Base-by-base conservation (phyloP, 495 filamentous ascomycete species). In the Lichenothelia convexa region DNA sequence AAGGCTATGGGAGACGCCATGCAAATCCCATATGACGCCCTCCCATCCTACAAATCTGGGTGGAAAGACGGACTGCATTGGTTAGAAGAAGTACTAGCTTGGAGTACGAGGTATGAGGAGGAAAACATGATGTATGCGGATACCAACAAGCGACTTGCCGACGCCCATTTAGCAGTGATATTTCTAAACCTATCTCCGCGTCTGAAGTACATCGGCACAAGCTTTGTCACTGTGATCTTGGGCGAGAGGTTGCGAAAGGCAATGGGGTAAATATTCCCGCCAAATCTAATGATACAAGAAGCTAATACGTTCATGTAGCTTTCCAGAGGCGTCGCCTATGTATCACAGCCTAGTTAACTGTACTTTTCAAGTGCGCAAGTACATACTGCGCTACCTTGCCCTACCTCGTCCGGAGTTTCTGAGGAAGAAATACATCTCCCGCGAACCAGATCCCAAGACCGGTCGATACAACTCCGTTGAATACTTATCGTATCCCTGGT, bases 401-500 rank as follows among this genome's bases (percentile, higher is more conserved):
- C 22, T 40, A 4, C 38, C 38, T 4, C 31, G 38, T 6, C 21
- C 5, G 0, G 27, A 40, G 15, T 36, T 21, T n/a, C 27, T 21
- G 1, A 27, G 38, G 6, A 40, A 36, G 31, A 18, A 33, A 4
- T 23, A 36, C 12, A 32, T 33, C 30, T 20, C 13, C 2, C 13
- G 13, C 4, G 21, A 19, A 7, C 39, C 32, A 24, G 34, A 41
- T 16, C 1, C 15, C 6, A 27, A 15, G 5, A 38, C 39, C n/a
- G 39, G 39, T 4, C 11, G 20, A 15, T 41, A 35, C 34, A 27
- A 36, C 19, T 36, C 66, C 36, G 63, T 50, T 0, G 36, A 55
- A n/a, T 74, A 68, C 56, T 57, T 65, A 19, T 7, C 35, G 5
- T 42, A 51, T 34, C 48, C 48, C n/a, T 51, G 24, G 24, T 29